Evolutionary conservation across 495 filamentous ascomycete genomes (phyloP).

Genomic region (Margaritispora aquatica): DNA sequence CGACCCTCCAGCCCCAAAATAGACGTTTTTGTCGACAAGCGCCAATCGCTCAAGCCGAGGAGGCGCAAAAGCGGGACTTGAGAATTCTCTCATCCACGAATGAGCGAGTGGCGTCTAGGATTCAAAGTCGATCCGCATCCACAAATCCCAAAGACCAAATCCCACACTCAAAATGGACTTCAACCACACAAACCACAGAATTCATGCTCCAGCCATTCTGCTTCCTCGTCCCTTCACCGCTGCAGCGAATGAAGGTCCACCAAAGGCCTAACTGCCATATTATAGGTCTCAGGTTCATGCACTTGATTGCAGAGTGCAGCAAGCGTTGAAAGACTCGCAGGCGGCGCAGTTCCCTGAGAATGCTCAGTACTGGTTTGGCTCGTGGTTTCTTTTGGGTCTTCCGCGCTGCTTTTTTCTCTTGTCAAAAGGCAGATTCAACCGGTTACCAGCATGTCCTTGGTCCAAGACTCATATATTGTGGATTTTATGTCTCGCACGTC

Average conservation of each 20-base stretch:
- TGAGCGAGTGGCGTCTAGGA: constrained; percentile 18
- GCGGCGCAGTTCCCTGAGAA: constrained; percentile 14
- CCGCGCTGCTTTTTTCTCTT: constrained; percentile 3
- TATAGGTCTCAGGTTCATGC: constrained; percentile 19
- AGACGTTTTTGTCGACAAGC: constrained; percentile 23
- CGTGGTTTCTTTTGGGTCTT: not conserved
- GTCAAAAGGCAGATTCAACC: not conserved
- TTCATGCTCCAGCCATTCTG: constrained; percentile 12
- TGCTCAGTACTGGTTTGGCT: not conserved
- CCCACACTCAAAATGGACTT: not conserved
- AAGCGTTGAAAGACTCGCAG: constrained; percentile 19
- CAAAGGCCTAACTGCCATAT: constrained; percentile 3
- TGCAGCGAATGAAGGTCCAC: constrained; percentile 14
- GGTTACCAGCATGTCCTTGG: not conserved
- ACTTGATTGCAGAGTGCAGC: constrained; percentile 9
- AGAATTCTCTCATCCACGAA: constrained; percentile 19
- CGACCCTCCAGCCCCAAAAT: constrained; percentile 7
- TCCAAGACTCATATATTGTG: not conserved
- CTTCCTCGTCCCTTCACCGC: constrained; percentile 16
- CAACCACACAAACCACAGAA: not conserved
- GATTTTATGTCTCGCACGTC: not conserved
- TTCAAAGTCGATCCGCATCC: not conserved
- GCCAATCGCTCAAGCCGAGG: constrained; percentile 19
- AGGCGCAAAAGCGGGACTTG: not conserved
- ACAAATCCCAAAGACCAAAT: not conserved